Evolutionary conservation across 106 monocot species (phyloP).

Genomic region (Alisma plantagoaquatica): DNA sequence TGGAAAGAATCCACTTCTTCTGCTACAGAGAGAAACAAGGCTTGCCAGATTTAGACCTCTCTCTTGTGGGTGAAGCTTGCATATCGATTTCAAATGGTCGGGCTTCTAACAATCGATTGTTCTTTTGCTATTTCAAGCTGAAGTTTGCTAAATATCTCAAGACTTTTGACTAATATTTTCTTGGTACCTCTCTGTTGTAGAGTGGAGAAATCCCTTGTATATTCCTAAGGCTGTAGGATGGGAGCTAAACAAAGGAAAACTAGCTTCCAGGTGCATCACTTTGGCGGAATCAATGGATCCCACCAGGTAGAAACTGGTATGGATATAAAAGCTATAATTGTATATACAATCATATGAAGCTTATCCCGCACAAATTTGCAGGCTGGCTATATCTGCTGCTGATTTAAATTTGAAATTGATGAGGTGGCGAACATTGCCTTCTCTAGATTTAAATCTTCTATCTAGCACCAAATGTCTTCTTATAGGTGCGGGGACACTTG

Average conservation of each 20-base stretch:
- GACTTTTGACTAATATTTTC: not conserved
- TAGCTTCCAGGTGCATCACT: conserved; percentile 38
- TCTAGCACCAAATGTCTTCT: conserved; percentile 61
- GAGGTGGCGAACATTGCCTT: conserved; percentile 84
- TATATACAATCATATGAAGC: not conserved
- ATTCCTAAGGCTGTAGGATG: conserved; percentile 82
- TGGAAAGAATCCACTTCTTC: conserved; percentile 65
- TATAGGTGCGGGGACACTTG: conserved; percentile 91
- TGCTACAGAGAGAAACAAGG: conserved; percentile 92
- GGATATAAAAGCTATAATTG: not conserved
- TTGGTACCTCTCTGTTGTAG: conserved; percentile 14
- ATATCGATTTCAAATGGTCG: conserved; percentile 53
- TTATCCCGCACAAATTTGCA: conserved; percentile 22
- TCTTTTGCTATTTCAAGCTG: not conserved
- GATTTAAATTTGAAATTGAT: conserved; percentile 97
- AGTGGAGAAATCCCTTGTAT: conserved; percentile 38
- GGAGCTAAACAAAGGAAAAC: conserved; percentile 51
- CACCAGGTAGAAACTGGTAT: conserved; percentile 30
- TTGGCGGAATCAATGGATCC: conserved; percentile 92
- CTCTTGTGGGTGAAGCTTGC: conserved; percentile 82
- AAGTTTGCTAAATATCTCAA: not conserved
- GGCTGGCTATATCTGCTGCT: conserved; percentile 80
- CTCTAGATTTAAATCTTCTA: conserved; percentile 46
- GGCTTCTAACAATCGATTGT: not conserved
- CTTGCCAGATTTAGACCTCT: conserved; percentile 49